Evolutionary conservation across 2,329 filamentous ascomycete genomes (phyloP).

Genomic region (Fusarium sp.): DNA sequence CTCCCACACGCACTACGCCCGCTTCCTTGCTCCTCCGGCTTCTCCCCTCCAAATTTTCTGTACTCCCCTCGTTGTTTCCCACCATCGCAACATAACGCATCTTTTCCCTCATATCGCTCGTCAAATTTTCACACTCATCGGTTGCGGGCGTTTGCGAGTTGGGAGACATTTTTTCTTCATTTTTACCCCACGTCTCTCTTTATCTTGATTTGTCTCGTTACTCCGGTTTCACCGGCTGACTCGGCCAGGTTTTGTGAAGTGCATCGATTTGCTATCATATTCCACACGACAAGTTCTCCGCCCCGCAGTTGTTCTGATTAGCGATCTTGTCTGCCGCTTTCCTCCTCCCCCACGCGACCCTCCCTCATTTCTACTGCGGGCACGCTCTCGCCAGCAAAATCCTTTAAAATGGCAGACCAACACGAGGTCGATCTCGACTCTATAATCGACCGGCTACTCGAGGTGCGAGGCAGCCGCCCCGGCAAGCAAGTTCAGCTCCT

Average conservation of each 20-base stretch:
- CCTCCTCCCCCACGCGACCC: constrained; percentile 46
- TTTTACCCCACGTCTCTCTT: constrained; percentile 11
- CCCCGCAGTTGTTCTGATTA: constrained; percentile 52
- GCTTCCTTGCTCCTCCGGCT: constrained; percentile 33
- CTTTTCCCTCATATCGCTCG: constrained; percentile 31
- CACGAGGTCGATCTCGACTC: constrained; percentile 98
- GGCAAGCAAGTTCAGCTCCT: constrained; percentile 98
- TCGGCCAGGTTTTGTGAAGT: constrained; percentile 53
- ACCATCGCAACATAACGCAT: constrained; percentile 32
- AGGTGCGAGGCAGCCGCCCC: constrained; percentile 96
- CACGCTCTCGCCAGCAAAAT: constrained; percentile 57
- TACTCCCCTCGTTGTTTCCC: constrained; percentile 32
- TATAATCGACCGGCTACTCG: constrained; percentile 97
- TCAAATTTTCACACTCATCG: constrained; percentile 33
- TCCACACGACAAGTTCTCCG: constrained; percentile 45
- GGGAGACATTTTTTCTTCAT: constrained; percentile 25
- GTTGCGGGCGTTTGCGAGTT: constrained; percentile 37
- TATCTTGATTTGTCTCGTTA: constrained; percentile 19
- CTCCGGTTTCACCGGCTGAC: constrained; percentile 44
- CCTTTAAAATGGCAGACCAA: constrained; percentile 72
- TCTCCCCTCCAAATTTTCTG: constrained; percentile 43
- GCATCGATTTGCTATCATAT: constrained; percentile 52
- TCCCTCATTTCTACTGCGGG: constrained; percentile 55
- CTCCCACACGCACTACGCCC: constrained; percentile 33
- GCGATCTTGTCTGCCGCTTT: constrained; percentile 50